Evolutionary conservation across 2,329 filamentous ascomycete species (phyloP), one percentile per base, ranked within the genome.

Genomic region (Hypocreales sp.): DNA sequence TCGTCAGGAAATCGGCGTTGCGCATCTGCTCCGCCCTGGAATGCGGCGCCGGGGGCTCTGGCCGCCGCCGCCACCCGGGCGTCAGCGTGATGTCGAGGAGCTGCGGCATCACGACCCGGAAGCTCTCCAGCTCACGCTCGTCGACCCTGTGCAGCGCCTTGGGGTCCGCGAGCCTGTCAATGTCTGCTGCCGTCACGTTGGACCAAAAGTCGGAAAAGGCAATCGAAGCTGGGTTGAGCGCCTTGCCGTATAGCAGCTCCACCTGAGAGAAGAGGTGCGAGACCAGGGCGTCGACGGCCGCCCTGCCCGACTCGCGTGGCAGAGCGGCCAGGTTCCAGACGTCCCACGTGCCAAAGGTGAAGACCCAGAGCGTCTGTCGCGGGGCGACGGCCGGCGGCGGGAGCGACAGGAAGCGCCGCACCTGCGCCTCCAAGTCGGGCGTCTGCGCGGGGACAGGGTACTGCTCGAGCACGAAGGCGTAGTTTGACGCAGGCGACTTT

Each of bases 271-370:
- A 60, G 0, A 68, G 39, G 9, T 55, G 44, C 8, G 41, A 36
- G 5, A 54, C 40, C 17, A 59, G 46, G 5, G 41, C 36, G 20
- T 52, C 52, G 7, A 66, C 32, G 2, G 55, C 31, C 2, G 42
- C 36, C 18, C 53, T 49, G 8, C 57, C 55, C 1, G 47, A 36
- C 7, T 44, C 39, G 8, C 52, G 44, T 1, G 64, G 63, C 12
- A 67, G 39, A 3, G 61, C 50, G 1, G 64, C 55, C 12, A 68
- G 42, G 8, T 59, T 56, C 62, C 62, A 69, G 26, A 67, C 43
- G 31, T 69, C 64, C 63, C 64, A 67, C 17, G 56, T 57, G n/a
- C 64, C 64, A 29, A 67, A 56, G 8, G 51, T 58, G 29, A 69
- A 61, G 10, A 68, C 46, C 58, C 60, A 68, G 10, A 68, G 37